Conservation (phyloP, 176 grass and related monocot genomes). For the Aegilops umbellulata region DNA sequence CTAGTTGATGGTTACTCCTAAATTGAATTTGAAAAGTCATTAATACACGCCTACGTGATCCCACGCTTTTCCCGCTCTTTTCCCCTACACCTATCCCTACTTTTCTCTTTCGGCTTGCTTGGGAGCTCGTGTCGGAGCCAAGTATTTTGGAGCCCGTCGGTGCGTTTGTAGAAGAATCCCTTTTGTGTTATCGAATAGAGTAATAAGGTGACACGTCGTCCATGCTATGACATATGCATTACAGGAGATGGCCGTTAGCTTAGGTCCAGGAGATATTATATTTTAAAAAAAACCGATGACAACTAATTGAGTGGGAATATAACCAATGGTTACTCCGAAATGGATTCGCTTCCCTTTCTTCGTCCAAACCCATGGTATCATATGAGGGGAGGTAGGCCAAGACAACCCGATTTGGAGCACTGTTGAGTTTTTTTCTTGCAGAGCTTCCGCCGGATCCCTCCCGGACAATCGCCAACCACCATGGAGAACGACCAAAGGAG, state of each 20-base stretch:
- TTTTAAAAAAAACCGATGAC: not conserved
- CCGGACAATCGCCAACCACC: not conserved
- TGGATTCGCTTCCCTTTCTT: not conserved
- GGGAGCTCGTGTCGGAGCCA: not conserved
- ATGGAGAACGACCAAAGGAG: not conserved
- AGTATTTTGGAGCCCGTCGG: not conserved
- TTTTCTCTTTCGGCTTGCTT: not conserved
- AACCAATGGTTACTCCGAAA: not conserved
- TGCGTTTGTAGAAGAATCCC: not conserved
- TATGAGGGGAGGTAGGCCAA: not conserved
- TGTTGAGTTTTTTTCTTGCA: rapidly evolving
- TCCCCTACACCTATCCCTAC: not conserved
- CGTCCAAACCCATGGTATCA: not conserved
- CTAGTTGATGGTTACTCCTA: not conserved
- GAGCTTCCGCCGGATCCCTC: not conserved
- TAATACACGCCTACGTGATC: too few relatives aligned
- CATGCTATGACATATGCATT: too few relatives aligned
- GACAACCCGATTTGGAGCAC: not conserved
- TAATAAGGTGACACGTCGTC: too few relatives aligned
- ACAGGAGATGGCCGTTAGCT: too few relatives aligned
- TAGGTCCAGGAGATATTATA: not conserved
- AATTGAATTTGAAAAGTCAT: not conserved
- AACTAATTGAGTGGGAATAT: not conserved
- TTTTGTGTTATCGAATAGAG: not conserved
- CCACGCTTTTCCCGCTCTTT: not conserved